Conservation (phyloP, 139 green algal species). For the Chlamydomonas sphaeroides region DNA sequence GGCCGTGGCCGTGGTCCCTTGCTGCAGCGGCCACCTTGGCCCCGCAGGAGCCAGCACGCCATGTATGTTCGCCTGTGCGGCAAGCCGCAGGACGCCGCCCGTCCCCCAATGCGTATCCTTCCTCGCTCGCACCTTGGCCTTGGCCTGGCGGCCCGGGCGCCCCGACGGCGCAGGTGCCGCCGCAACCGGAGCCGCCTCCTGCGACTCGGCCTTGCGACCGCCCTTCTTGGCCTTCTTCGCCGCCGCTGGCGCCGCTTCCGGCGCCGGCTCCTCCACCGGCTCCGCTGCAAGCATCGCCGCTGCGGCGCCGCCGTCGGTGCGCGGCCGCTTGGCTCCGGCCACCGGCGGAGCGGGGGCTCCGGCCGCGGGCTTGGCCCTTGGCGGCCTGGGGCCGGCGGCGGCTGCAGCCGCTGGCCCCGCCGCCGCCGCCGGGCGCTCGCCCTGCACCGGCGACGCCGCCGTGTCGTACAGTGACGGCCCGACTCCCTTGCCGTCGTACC, state of each 20-base stretch:
- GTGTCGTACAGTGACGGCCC: conserved; percentile 10
- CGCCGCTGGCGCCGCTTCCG: not conserved
- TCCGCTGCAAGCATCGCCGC: no score
- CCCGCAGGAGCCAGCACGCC: no score
- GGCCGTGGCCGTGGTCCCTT: no score
- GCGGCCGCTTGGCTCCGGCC: not conserved
- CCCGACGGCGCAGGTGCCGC: not conserved
- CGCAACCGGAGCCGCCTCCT: no score
- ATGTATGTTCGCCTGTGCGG: no score
- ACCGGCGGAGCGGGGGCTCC: not conserved
- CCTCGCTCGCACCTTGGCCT: conserved; percentile 18
- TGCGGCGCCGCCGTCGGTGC: no score
- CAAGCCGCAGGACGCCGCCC: not conserved
- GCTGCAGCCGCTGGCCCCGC: not conserved
- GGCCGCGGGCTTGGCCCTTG: not conserved
- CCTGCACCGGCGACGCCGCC: conserved; percentile 12
- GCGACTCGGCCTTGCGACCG: not conserved
- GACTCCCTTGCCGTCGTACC: conserved; percentile 1
- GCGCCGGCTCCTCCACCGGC: not conserved
- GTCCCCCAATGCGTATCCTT: not conserved
- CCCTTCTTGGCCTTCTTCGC: not conserved
- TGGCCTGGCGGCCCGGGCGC: conserved; percentile 1
- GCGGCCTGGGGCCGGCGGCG: no score
- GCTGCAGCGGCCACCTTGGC: not conserved
- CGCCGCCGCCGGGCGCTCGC: not conserved